Conservation (phyloP, 352 stramenopile species). For the Pythium guiyangense region DNA sequence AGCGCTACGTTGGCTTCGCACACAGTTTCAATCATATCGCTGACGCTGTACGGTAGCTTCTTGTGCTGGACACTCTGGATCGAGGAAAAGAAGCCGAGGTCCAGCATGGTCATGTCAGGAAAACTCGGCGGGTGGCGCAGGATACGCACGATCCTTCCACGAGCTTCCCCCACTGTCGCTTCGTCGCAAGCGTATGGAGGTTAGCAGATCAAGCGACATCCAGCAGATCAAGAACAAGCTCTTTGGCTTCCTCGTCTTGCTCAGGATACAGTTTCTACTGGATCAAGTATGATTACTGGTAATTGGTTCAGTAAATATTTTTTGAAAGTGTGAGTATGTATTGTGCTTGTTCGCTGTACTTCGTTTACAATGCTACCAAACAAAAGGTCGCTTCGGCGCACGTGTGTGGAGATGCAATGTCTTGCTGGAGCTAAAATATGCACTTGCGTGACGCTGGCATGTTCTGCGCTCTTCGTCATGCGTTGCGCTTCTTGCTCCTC, state of each 20-base stretch:
- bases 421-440: background rate
- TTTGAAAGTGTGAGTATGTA: too few species aligned
- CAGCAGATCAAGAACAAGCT: too few species aligned
- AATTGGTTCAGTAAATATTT: too few species aligned
- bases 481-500: background rate
- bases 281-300: too few species aligned
- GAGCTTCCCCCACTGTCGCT: background rate
- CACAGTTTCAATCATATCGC: slow-evolving; percentile 4
- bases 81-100: slow-evolving; percentile 12
- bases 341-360: too few species aligned
- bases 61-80: slow-evolving; percentile 13
- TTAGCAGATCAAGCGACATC: too few species aligned
- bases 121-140: slow-evolving; percentile 3
- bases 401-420: background rate
- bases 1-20: background rate
- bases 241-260: too few species aligned
- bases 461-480: background rate
- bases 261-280: too few species aligned
- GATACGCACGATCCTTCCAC: background rate
- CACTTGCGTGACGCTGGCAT: background rate
- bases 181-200: too few species aligned
- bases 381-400: too few species aligned
- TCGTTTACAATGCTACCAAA: too few species aligned
- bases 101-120: slow-evolving; percentile 12
- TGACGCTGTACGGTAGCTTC: background rate